Conservation (phyloP, 371 early-diverging fungal species). For the Rhizomucor miehei region DNA sequence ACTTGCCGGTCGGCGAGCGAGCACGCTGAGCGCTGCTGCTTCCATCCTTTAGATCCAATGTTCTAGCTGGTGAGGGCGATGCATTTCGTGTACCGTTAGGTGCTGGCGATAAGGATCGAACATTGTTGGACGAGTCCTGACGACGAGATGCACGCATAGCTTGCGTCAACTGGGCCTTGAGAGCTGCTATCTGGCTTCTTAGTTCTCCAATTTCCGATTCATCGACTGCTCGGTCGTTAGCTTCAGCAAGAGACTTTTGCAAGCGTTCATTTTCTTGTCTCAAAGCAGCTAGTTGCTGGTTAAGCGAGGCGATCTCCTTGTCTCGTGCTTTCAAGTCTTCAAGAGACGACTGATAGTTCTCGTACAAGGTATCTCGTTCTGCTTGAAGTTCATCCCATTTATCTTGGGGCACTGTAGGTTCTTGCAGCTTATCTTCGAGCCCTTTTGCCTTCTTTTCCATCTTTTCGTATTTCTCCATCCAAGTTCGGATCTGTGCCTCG, state of each 20-base stretch:
- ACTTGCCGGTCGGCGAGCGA: constrained; percentile 14
- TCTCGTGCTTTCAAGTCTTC: constrained; percentile 57
- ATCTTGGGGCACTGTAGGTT: constrained; percentile 52
- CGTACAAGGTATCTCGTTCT: constrained; percentile 34
- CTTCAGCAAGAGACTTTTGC: constrained; percentile 10
- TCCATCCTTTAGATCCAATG: constrained; percentile 21
- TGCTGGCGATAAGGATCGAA: constrained; percentile 29
- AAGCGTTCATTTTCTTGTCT: constrained; percentile 69
- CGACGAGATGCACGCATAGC: constrained; percentile 34
- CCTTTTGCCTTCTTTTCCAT: constrained; percentile 40
- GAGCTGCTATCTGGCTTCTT: constrained; percentile 38
- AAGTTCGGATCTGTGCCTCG: constrained; percentile 59
- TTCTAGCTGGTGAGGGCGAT: constrained; percentile 28
- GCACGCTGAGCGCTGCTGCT: constrained; percentile 11
- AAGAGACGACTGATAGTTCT: constrained; percentile 34
- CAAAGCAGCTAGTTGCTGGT: constrained; percentile 56
- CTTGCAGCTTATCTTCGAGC: constrained; percentile 41
- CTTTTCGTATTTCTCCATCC: constrained; percentile 70
- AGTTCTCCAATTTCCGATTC: constrained; percentile 41
- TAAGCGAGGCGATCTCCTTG: constrained; percentile 59
- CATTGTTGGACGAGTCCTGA: constrained; percentile 14
- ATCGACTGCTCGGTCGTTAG: constrained; percentile 23
- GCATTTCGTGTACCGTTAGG: constrained; percentile 22
- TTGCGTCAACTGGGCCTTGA: constrained; percentile 49
- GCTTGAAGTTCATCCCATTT: constrained; percentile 55